Base-by-base conservation (phyloP, 2,329 filamentous ascomycete species). In the Macrophomina tecta region DNA sequence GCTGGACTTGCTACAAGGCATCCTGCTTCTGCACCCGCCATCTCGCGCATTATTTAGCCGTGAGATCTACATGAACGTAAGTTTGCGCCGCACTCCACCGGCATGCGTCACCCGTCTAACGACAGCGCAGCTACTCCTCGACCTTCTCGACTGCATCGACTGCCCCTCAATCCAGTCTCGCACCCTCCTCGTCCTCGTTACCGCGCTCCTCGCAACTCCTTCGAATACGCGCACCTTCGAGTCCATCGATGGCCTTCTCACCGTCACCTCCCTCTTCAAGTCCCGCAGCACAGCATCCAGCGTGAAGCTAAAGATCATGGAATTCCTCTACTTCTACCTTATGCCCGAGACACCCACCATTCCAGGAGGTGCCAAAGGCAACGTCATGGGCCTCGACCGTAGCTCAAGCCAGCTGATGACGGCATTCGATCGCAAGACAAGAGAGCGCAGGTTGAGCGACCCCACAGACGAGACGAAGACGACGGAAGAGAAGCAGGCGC, bases 271-370 rank as follows among this genome's bases (percentile, higher is more conserved):
- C 9, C 86, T 98, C 60, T 97, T 98, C 87, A 97, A 96, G 79
- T 91, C 91, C 70, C 89, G 93, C 68, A 88, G 89, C 70, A 97
- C 94, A 3, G 89, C 89, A 30, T 89, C 93, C 69, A 92, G 94
- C 73, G 94, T 98, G 71, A 97, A 97, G 82, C 87, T 97, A 75
- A 95, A 97, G 79, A 88, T 97, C n/a, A 90, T 97, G 72, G 95
- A 98, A 79, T 98, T 98, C 76, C 82, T 99, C 62, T 98, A 98
- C 83, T 98, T 98, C 80, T 99, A 98, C 79, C 89, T 99, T 72
- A 97, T 98, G 90, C 94, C 94, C 61, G 95, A 99, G 81, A 88
- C 87, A 0, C 89, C 83, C 1, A 64, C 61, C 46, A 52, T 52
- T 5, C 49, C 38, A 5, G 42, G 46, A 14, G 38, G 58, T 45